Conservation (phyloP, 2,329 filamentous ascomycete species). For the Pseudogymnoascus sp. region DNA sequence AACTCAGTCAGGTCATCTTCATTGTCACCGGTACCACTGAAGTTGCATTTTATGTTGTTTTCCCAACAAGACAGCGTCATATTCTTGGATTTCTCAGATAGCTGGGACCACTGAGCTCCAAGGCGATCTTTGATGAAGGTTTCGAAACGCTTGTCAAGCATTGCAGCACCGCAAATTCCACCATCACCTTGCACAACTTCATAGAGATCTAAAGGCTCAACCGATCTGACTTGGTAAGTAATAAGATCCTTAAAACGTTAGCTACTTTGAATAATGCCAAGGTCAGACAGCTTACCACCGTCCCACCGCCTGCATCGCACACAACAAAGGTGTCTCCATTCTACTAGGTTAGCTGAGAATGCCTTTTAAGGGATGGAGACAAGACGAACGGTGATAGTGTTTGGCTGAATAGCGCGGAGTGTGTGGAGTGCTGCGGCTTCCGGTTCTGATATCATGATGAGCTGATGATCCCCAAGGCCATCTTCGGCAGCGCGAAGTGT, state of each 20-base stretch:
- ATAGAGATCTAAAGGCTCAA: conserved; percentile 21
- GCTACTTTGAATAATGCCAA: background rate
- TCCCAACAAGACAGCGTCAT: background rate
- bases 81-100: background rate
- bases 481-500: conserved; percentile 20
- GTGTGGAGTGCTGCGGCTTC: conserved; percentile 23
- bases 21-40: background rate
- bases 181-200: conserved; percentile 23
- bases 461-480: conserved; percentile 15
- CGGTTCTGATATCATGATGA: conserved; percentile 24
- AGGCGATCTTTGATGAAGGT: conserved; percentile 15
- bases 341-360: background rate
- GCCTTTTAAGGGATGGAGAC: background rate
- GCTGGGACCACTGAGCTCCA: background rate
- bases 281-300: conserved; percentile 15
- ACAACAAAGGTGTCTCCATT: conserved; percentile 27
- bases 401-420: conserved; percentile 12
- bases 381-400: conserved; percentile 15
- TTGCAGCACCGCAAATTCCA: conserved; percentile 24
- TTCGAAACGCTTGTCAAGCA: conserved; percentile 24
- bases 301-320: conserved; percentile 29
- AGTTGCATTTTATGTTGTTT: background rate
- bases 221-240: conserved; percentile 22
- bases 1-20: background rate
- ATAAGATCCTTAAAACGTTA: conserved; percentile 23